These are phyloP conservation scores for Candida mesenterica DNA, from an alignment of 1,139 yeast species.

Conservation along the genomic window DNA sequence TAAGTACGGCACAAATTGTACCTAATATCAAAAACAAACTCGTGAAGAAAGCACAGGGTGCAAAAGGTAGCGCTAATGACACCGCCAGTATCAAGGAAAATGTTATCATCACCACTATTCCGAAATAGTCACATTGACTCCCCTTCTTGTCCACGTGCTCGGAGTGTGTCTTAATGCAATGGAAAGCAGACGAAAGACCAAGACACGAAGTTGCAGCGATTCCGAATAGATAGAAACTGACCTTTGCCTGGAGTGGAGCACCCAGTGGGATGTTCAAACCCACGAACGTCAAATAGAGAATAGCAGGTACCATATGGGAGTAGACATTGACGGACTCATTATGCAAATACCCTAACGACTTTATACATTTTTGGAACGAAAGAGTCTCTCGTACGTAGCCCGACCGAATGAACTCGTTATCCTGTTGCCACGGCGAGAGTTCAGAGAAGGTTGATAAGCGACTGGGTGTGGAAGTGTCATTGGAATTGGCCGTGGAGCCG, in stretches of 20 bases:
- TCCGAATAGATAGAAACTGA: slow-evolving; percentile 40
- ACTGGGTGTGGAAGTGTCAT: not conserved
- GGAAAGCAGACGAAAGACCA: slow-evolving; percentile 73
- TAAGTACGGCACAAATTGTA: slow-evolving; percentile 56
- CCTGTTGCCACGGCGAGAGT: slow-evolving; percentile 82
- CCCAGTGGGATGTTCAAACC: slow-evolving; percentile 32
- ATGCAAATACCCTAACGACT: slow-evolving; percentile 67
- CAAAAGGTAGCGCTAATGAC: slow-evolving; percentile 63
- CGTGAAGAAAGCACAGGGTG: slow-evolving; percentile 45
- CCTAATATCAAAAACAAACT: slow-evolving; percentile 57
- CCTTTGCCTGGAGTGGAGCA: slow-evolving; percentile 1
- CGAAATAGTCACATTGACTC: slow-evolving; percentile 82
- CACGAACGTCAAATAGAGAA: slow-evolving; percentile 31
- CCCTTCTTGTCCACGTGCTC: slow-evolving; percentile 59
- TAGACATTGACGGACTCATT: slow-evolving; percentile 84
- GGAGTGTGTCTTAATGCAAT: slow-evolving; percentile 76
- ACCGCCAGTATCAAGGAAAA: slow-evolving; percentile 73
- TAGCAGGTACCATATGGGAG: slow-evolving; percentile 73
- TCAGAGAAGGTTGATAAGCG: slow-evolving; percentile 27
- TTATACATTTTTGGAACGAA: slow-evolving; percentile 49
- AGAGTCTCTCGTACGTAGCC: slow-evolving; percentile 77
- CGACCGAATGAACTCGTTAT: slow-evolving; percentile 69
- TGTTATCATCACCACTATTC: slow-evolving; percentile 74
- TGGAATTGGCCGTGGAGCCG: not conserved
- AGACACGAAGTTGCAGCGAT: slow-evolving; percentile 54